These are phyloP conservation scores for Ajuga chamaepitys DNA, from an alignment of 257 asterid genomes.

Conservation along the genomic window DNA sequence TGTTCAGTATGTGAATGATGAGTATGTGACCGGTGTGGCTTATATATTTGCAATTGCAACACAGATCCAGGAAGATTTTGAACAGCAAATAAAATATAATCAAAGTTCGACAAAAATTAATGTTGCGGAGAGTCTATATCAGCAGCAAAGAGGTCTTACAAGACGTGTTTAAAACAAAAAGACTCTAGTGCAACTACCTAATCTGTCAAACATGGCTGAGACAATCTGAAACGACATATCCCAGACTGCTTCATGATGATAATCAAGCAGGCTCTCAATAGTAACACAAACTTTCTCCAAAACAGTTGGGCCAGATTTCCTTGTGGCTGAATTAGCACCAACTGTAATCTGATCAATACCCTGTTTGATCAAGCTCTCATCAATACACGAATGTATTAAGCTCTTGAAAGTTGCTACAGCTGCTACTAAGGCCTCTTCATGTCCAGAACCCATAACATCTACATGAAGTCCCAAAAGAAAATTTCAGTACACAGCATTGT, in stretches of 20 bases:
- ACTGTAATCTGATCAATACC: constrained; percentile 52
- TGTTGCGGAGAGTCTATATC: not conserved
- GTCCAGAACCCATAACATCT: constrained; percentile 82
- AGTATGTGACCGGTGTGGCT: not conserved
- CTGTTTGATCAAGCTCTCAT: constrained; percentile 63
- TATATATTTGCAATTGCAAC: constrained; percentile 1
- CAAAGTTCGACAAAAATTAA: not conserved
- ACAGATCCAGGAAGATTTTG: not conserved
- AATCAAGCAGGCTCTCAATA: constrained; percentile 71
- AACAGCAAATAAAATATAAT: not conserved
- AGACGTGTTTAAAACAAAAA: constrained; percentile 1
- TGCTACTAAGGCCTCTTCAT: constrained; percentile 76
- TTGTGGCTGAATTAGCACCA: constrained; percentile 31
- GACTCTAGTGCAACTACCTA: constrained; percentile 42
- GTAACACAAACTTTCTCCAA: constrained; percentile 77
- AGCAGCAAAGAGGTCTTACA: constrained; percentile 4
- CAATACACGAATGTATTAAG: constrained; percentile 67
- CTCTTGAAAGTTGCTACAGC: constrained; percentile 68
- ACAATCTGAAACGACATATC: constrained; percentile 80
- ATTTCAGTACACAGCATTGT: constrained; percentile 1
- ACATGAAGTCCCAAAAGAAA: constrained; percentile 19
- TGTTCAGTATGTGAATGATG: not conserved
- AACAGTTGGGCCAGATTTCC: constrained; percentile 65
- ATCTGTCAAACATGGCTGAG: constrained; percentile 72
- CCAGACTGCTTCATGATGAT: constrained; percentile 74